Evolutionary conservation across 768 basidiomycete genomes (phyloP).

Genomic region (Lactifluus volemus): DNA sequence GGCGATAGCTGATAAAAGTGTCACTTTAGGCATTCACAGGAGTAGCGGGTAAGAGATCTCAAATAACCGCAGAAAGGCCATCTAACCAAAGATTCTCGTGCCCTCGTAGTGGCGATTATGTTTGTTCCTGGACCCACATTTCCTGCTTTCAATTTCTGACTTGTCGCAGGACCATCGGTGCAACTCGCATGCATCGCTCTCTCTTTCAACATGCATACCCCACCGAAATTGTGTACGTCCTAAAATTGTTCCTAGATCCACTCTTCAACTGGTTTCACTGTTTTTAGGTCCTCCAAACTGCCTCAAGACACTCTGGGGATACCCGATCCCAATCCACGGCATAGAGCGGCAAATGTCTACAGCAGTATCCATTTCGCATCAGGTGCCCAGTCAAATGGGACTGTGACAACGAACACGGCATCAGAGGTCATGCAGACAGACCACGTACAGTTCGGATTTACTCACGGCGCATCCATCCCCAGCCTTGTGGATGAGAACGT

Average conservation of each 20-base stretch:
- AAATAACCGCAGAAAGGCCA: not conserved
- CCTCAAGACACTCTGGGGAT: no score
- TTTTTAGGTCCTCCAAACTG: no score
- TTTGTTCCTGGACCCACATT: not conserved
- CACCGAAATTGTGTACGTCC: slow-evolving; percentile 5
- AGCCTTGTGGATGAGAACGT: no score
- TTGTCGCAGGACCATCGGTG: not conserved
- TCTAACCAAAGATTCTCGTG: not conserved
- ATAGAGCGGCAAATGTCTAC: no score
- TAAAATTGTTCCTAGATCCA: no score
- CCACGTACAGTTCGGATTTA: no score
- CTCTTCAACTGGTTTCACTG: not conserved
- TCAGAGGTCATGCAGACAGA: no score
- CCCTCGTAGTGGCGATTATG: not conserved
- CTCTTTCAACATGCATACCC: not conserved
- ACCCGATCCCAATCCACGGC: no score
- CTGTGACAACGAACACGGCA: no score
- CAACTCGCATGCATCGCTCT: slow-evolving; percentile 3
- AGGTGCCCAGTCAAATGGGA: no score
- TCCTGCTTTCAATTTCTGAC: not conserved
- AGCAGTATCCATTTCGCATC: no score
- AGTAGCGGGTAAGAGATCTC: not conserved
- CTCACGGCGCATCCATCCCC: no score
- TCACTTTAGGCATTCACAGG: not conserved
- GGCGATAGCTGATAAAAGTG: not conserved